Evolutionary conservation across 352 stramenopile species (phyloP).

Genomic region (Phytophthora pseudosyringae): DNA sequence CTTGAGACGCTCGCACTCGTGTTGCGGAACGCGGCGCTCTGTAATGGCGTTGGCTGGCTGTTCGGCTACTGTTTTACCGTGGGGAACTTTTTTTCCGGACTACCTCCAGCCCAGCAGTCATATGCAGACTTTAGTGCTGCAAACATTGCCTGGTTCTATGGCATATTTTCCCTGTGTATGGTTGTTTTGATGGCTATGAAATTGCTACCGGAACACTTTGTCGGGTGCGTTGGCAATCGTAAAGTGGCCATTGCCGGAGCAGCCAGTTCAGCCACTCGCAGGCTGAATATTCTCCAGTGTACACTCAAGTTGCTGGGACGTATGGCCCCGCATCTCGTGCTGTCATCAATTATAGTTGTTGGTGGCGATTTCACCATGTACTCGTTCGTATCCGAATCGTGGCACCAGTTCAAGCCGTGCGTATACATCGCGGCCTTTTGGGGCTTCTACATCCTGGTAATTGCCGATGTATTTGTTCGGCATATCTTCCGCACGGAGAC

Average conservation of each 20-base stretch:
- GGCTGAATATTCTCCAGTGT: conserved; percentile 13
- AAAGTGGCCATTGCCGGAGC: not conserved
- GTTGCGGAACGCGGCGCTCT: conserved; percentile 10
- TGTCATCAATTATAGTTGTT: conserved; percentile 13
- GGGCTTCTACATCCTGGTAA: conserved; percentile 21
- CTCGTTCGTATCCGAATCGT: conserved; percentile 7
- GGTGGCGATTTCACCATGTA: conserved; percentile 13
- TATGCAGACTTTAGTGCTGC: conserved; percentile 14
- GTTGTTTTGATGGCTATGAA: conserved; percentile 10
- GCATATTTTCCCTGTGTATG: conserved; percentile 18
- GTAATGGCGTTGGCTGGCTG: conserved; percentile 4
- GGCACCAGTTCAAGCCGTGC: conserved; percentile 22
- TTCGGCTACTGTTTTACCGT: conserved; percentile 22
- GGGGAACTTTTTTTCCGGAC: conserved; percentile 4
- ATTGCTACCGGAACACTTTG: conserved; percentile 18
- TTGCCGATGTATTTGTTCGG: conserved; percentile 14
- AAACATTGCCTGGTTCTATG: conserved; percentile 15
- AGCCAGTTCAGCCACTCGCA: not conserved
- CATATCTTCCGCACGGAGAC: conserved; percentile 29
- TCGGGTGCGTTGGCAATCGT: not conserved
- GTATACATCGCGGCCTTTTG: conserved; percentile 31
- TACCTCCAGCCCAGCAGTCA: conserved; percentile 11
- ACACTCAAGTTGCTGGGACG: conserved; percentile 6
- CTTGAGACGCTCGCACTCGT: conserved; percentile 1
- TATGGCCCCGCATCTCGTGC: conserved; percentile 4